Evolutionary conservation across 2,329 filamentous ascomycete species (phyloP), one percentile per base, ranked within the genome.

Genomic region (Rasamsonia emersonii): DNA sequence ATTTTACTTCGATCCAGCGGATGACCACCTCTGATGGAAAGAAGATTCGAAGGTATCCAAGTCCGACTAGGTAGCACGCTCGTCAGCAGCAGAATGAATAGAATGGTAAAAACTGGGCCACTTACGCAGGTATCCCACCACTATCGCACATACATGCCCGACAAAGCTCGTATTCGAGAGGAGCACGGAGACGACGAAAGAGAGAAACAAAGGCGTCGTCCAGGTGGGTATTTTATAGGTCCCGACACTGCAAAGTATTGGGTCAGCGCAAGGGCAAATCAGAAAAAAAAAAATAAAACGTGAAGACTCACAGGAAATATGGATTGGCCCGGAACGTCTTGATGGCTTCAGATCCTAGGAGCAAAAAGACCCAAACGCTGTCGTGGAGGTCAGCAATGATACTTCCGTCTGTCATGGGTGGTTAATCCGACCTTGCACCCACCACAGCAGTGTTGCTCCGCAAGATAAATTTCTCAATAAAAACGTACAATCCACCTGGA

Each of bases 291-390:
- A 15, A 28, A 15, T 15, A 28, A 18, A 18, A 18, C 15, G 13
- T 5, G 17, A 18, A n/a, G 30, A 41, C 45, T 33, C 62, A 73
- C 70, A 58, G 73, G 44, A 95, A 79, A 53, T 81, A 71, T 0
- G 91, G 91, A 51, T 93, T 86, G 18, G 76, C 70, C 47, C 77
- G 79, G 59, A 82, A 89, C 2, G 84, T 88, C 55, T 86, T 84
- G 43, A 95, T 82, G 4, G 86, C 79, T 59, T 96, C 89, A 42
- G 82, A 76, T 24, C 79, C 81, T 20, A 96, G 70, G 14, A 98
- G 71, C 16, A 94, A 71, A 56, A 96, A 95, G 1, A 93, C 81
- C 86, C 89, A 95, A 35, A 95, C 73, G 57, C 88, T 94, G 42
- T 5, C 24, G 17, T 15, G 18, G 27, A 25, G 34, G 41, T 39